A percentile compares a stretch with the other conserved stretches of the same genome.
Evolutionary conservation across 2,329 filamentous ascomycete species (phyloP).

Genomic region (Didymosphaeria variabile): DNA sequence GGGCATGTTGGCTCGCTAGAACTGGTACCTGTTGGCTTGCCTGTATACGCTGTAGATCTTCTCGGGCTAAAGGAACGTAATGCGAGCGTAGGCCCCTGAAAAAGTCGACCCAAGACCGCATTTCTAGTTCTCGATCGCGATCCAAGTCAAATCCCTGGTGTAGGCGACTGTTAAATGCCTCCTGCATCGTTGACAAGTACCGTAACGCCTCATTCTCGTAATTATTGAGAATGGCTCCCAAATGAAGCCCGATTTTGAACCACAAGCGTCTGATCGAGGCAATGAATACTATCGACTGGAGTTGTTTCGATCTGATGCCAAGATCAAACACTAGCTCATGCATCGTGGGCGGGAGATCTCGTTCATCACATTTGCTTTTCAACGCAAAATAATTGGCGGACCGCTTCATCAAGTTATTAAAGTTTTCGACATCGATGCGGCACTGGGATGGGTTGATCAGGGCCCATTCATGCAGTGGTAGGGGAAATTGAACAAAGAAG

Average conservation of each 20-base stretch:
- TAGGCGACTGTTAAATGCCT: slow-evolving; percentile 10
- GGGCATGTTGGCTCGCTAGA: neutral
- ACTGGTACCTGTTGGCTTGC: neutral
- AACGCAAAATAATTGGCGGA: slow-evolving; percentile 26
- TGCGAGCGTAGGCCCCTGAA: slow-evolving; percentile 15
- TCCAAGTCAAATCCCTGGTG: neutral
- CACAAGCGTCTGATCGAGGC: slow-evolving; percentile 59
- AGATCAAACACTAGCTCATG: slow-evolving; percentile 63
- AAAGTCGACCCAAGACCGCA: slow-evolving; percentile 14
- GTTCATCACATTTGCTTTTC: slow-evolving; percentile 28
- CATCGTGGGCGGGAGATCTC: slow-evolving; percentile 63
- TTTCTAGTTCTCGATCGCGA: slow-evolving; percentile 13
- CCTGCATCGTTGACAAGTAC: slow-evolving; percentile 23
- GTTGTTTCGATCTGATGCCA: slow-evolving; percentile 58
- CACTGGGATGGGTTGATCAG: slow-evolving; percentile 36
- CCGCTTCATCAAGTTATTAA: slow-evolving; percentile 55
- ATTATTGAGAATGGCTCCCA: neutral
- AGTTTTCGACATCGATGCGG: slow-evolving; percentile 42
- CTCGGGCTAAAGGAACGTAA: slow-evolving; percentile 8
- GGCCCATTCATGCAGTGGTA: slow-evolving; percentile 34
- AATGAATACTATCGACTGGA: slow-evolving; percentile 66
- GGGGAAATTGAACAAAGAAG: slow-evolving; percentile 62
- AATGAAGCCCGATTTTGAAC: neutral
- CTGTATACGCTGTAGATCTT: neutral
- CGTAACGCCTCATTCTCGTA: slow-evolving; percentile 19